Conservation (phyloP, 495 filamentous ascomycete species). For the Penicillium chermesinum region DNA sequence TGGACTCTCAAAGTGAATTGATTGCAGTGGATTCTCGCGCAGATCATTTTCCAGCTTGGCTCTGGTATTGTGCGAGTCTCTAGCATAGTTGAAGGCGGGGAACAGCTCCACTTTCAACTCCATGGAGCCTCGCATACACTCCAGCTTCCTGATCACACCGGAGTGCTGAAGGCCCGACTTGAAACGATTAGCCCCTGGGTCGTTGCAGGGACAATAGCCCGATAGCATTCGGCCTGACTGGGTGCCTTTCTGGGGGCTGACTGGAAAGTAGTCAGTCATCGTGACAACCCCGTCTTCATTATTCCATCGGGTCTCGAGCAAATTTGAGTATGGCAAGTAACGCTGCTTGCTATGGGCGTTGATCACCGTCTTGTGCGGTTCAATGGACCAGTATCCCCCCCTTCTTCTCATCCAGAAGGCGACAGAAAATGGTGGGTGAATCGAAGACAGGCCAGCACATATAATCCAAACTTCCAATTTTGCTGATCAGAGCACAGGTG, state of each 20-base stretch:
- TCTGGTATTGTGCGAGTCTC: slow-evolving; percentile 45
- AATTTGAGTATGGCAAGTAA: slow-evolving; percentile 65
- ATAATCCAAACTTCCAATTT: slow-evolving; percentile 65
- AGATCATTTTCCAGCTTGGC: slow-evolving; percentile 26
- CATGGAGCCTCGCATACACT: slow-evolving; percentile 60
- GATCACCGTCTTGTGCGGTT: slow-evolving; percentile 35
- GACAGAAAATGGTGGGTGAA: slow-evolving; percentile 61
- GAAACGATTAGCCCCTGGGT: slow-evolving; percentile 27
- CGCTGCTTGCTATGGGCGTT: slow-evolving; percentile 60
- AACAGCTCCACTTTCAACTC: slow-evolving; percentile 62
- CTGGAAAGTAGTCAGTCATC: slow-evolving; percentile 67
- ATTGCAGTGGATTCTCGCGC: slow-evolving; percentile 46
- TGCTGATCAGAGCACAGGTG: slow-evolving; percentile 67
- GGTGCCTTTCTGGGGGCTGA: slow-evolving; percentile 21
- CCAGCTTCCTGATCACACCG: slow-evolving; percentile 58
- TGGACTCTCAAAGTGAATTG: slow-evolving; percentile 55
- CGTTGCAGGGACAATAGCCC: slow-evolving; percentile 37
- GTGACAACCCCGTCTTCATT: slow-evolving; percentile 65
- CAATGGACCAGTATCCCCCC: slow-evolving; percentile 65
- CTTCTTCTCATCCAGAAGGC: slow-evolving; percentile 64
- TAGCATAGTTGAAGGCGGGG: slow-evolving; percentile 65
- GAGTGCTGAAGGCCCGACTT: slow-evolving; percentile 40
- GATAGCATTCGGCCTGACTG: slow-evolving; percentile 24
- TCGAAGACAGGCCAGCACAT: slow-evolving; percentile 76
- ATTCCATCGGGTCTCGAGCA: slow-evolving; percentile 67